These are phyloP conservation scores for Fusarium tuaranense DNA, from an alignment of 2,329 filamentous ascomycete genomes.

Conservation along the genomic window DNA sequence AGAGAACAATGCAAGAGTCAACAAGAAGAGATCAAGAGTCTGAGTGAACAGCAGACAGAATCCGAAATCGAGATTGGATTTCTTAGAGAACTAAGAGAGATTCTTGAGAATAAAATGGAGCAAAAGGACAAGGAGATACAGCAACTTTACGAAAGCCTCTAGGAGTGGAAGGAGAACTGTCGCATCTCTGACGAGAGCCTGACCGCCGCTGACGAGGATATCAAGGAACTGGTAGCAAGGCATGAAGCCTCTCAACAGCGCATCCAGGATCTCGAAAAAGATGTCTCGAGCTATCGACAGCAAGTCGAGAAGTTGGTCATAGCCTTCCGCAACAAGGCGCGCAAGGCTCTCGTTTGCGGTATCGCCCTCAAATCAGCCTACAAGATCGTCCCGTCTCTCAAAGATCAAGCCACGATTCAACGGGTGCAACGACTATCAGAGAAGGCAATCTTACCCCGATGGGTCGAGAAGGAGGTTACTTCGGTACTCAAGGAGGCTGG, in stretches of 20 bases:
- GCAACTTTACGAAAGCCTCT: background rate
- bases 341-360: background rate
- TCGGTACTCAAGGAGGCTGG: background rate
- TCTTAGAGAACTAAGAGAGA: background rate
- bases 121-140: constrained; percentile 1
- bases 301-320: constrained; percentile 7
- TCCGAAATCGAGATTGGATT: background rate
- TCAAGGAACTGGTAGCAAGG: background rate
- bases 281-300: background rate
- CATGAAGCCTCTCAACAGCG: background rate
- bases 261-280: background rate
- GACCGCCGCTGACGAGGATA: background rate
- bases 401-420: background rate
- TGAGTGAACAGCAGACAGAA: background rate
- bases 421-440: background rate
- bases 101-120: background rate
- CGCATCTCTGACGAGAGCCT: background rate
- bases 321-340: constrained; percentile 6
- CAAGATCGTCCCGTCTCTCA: background rate
- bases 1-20: background rate
- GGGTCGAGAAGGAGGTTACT: constrained; percentile 6
- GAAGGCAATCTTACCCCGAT: background rate
- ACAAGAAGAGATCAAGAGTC: background rate
- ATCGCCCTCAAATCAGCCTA: constrained; percentile 19
- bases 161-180: constrained; percentile 1